Percentiles rank a stretch among this genome's conserved stretches.
These are phyloP conservation scores for Coemansia sp. DNA, from an alignment of 192 early-diverging fungal species.

Conservation along the genomic window DNA sequence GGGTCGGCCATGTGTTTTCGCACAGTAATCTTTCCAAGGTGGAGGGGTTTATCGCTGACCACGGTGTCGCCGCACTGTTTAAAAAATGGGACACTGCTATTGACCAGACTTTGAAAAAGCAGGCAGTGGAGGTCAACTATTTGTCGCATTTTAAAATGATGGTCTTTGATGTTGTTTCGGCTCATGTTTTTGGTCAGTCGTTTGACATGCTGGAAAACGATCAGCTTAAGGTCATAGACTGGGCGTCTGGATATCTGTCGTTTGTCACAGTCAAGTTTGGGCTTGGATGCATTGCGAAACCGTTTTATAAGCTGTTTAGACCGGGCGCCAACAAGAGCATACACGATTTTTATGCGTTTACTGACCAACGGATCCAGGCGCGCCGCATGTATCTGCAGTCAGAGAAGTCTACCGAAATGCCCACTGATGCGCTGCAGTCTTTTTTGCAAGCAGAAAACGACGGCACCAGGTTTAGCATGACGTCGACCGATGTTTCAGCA, in stretches of 20 bases:
- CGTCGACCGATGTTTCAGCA: slow-evolving; percentile 22
- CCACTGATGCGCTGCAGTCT: slow-evolving; percentile 37
- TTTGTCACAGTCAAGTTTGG: slow-evolving; percentile 3
- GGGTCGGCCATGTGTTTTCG: slow-evolving; percentile 10
- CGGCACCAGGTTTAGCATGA: slow-evolving; percentile 27
- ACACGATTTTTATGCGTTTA: slow-evolving; percentile 26
- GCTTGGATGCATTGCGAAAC: too few species aligned
- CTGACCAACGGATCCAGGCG: slow-evolving; percentile 15
- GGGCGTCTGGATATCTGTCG: slow-evolving; percentile 17
- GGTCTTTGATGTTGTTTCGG: slow-evolving; percentile 28
- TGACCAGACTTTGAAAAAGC: background rate
- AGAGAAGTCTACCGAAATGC: slow-evolving; percentile 10
- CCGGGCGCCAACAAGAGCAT: slow-evolving; percentile 22
- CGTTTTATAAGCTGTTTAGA: too few species aligned
- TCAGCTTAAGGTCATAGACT: slow-evolving; percentile 14
- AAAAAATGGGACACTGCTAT: slow-evolving; percentile 27
- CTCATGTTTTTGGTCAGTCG: slow-evolving; percentile 35
- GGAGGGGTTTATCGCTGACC: slow-evolving; percentile 37
- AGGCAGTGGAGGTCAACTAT: slow-evolving; percentile 17
- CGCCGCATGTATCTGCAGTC: too few species aligned
- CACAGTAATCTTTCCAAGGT: background rate
- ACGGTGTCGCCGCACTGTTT: slow-evolving; percentile 17
- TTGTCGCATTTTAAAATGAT: slow-evolving; percentile 16
- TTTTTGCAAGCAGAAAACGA: slow-evolving; percentile 43
- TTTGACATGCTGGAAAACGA: slow-evolving; percentile 27